phyloP scores from a whole-genome alignment of 352 stramenopile species.

The Phytophthora fragariaefolia region DNA sequence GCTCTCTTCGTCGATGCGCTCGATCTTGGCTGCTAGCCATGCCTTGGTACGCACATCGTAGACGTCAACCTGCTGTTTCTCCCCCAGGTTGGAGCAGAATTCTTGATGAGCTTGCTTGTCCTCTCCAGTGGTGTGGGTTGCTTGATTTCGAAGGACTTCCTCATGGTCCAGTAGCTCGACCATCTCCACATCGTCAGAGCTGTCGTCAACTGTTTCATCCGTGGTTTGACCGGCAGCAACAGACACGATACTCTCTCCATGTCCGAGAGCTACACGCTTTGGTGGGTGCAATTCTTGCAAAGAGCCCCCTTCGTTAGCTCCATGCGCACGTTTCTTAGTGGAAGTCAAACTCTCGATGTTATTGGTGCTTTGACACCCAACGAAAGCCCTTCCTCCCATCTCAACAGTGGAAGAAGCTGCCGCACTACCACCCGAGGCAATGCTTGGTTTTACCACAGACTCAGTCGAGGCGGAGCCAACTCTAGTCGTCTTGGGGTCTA shows the following conservation, averaged over 20 bases:
- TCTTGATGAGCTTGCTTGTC: slow-evolving; percentile 28
- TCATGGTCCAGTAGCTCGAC: slow-evolving; percentile 26
- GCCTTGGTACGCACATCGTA: slow-evolving; percentile 53
- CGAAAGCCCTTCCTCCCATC: background rate
- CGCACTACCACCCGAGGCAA: background rate
- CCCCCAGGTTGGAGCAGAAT: slow-evolving; percentile 42
- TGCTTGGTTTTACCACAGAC: background rate
- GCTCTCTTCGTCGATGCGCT: slow-evolving; percentile 32
- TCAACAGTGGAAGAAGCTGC: background rate
- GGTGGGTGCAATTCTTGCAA: slow-evolving; percentile 4
- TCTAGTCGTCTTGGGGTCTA: background rate
- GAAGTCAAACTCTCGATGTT: background rate
- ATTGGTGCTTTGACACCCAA: background rate
- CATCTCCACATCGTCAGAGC: slow-evolving; percentile 47
- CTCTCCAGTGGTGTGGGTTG: slow-evolving; percentile 20
- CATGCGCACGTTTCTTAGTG: slow-evolving; percentile 30
- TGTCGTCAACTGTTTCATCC: slow-evolving; percentile 39
- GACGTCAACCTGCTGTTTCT: slow-evolving; percentile 63
- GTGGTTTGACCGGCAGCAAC: slow-evolving; percentile 27
- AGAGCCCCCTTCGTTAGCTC: slow-evolving; percentile 8
- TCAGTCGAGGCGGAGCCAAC: slow-evolving; percentile 5
- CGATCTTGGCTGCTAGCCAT: slow-evolving; percentile 72
- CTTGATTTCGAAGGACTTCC: slow-evolving; percentile 23
- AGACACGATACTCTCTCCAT: background rate
- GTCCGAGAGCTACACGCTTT: slow-evolving; percentile 32